Evolutionary conservation across 768 basidiomycete genomes (phyloP), one percentile per base, ranked within the genome.

Genomic region (Suillus subalutaceus): DNA sequence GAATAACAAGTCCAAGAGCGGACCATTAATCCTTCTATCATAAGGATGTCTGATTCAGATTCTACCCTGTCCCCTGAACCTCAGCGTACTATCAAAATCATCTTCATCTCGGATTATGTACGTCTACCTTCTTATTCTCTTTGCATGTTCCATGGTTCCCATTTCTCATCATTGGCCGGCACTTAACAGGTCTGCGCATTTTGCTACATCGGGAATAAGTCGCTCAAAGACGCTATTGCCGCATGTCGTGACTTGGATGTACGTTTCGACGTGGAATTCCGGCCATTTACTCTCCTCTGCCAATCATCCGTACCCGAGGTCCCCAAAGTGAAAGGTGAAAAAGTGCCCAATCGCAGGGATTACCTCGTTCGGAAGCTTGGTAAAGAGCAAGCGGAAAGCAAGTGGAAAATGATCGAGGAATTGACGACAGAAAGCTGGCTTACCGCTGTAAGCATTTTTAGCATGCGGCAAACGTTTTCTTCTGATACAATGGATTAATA

Each of bases 181-280:
- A 20, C 30, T 38, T 23, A 32, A 23, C 64, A 78, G 77, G 66
- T 76, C 30, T 80, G 79, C 67, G 66, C 65, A 53, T 80, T 79
- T 66, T 82, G 81, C 58, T 81, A 81, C 71, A 78, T 82, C 56
- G 78, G 72, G 23, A 71, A 76, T 72, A 79, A 79, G 71, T 72
- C 77, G 35, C 73, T 81, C 57, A 69, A 74, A 9, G 73, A 72
- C 26, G 80, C 80, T n/a, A 81, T 81, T 65, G 67, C 74, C 1
- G 76, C 73, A 18, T 77, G 75, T 20, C n/a, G 58, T 38, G 71
- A 74, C 67, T 74, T 81, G 16, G 76, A 77, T 38, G 38, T 78
- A 63, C 70, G 67, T 44, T 78, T 78, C 63, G 77, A 79, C 41
- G 74, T 78, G 68, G 77, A 78, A n/a, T 77, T 78, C 52, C 74